Percentiles rank a stretch among this genome's conserved stretches.
phyloP scores from a whole-genome alignment of 768 basidiomycete genomes.

The Amanita pseudoporphyria region DNA sequence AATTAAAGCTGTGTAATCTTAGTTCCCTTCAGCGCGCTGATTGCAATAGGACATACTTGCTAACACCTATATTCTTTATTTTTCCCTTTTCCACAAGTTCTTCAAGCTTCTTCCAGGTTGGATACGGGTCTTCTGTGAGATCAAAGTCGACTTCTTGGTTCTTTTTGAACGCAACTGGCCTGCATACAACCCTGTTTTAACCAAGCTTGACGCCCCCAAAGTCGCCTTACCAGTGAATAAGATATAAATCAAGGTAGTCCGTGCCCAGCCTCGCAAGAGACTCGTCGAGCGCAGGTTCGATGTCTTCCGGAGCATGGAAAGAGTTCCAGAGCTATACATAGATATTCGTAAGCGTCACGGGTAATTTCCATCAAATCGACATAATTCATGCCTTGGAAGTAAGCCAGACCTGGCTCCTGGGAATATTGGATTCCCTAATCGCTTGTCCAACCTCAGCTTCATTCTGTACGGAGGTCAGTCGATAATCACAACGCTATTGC shows the following conservation, averaged over 20 bases:
- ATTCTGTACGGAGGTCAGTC: conserved; percentile 31
- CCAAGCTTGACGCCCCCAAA: background rate
- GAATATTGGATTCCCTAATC: conserved; percentile 45
- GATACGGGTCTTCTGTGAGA: conserved; percentile 62
- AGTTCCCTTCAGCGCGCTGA: background rate
- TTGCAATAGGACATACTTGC: conserved; percentile 43
- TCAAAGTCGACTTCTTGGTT: conserved; percentile 30
- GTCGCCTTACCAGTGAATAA: conserved; percentile 61
- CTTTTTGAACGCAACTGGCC: conserved; percentile 63
- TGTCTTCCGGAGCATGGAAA: conserved; percentile 66
- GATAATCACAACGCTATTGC: background rate
- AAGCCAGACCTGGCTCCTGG: conserved; percentile 57
- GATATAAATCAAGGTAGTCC: conserved; percentile 70
- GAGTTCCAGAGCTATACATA: conserved; percentile 49
- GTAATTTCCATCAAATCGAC: background rate
- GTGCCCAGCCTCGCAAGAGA: conserved; percentile 50
- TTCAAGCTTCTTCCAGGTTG: conserved; percentile 76
- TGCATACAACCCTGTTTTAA: conserved; percentile 13
- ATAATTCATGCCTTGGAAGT: conserved; percentile 50
- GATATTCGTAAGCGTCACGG: background rate
- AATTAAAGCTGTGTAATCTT: conserved; percentile 40
- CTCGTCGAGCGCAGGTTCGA: conserved; percentile 59
- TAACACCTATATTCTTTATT: conserved; percentile 70
- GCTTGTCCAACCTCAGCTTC: conserved; percentile 63
- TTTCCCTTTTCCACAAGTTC: conserved; percentile 71